Percentiles rank a stretch among this genome's conserved stretches.
These are phyloP conservation scores for Apiotrichum laibachii DNA, from an alignment of 1,284 basidiomycete genomes.

Conservation along the genomic window DNA sequence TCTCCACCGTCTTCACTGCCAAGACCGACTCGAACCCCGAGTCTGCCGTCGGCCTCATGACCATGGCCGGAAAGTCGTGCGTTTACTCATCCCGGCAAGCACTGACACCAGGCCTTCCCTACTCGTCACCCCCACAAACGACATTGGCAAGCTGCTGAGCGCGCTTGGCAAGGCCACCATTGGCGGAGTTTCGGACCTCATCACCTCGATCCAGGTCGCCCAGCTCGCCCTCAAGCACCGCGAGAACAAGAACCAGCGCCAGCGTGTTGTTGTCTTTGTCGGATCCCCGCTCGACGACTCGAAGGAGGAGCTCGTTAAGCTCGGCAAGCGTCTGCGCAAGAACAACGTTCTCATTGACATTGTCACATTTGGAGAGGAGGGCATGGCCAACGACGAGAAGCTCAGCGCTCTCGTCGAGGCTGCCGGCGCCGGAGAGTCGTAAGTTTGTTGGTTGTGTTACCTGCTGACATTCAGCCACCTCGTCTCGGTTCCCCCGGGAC, in stretches of 20 bases:
- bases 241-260: constrained; percentile 94
- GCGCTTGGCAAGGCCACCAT: constrained; percentile 74
- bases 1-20: constrained; percentile 83
- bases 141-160: constrained; percentile 84
- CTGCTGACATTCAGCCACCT: constrained; percentile 58
- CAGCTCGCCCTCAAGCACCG: constrained; percentile 96
- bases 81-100: constrained; percentile 33
- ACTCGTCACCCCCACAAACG: constrained; percentile 90
- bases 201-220: constrained; percentile 87
- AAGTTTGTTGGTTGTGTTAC: constrained; percentile 15
- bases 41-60: constrained; percentile 96
- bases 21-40: constrained; percentile 96
- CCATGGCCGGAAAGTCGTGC: constrained; percentile 91
- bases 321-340: constrained; percentile 98
- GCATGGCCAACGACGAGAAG: constrained; percentile 49
- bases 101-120: constrained; percentile 72
- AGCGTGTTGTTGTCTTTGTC: constrained; percentile 90
- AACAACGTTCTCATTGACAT: constrained; percentile 97
- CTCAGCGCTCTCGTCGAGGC: constrained; percentile 50
- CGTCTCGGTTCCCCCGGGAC: constrained; percentile 72
- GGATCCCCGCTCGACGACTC: constrained; percentile 75
- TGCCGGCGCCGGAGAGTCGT: constrained; percentile 48
- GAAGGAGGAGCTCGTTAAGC: constrained; percentile 72
- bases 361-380: constrained; percentile 63
- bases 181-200: constrained; percentile 76